Evolutionary conservation across 352 stramenopile species (phyloP).

Genomic region (Phytophthora litchii): DNA sequence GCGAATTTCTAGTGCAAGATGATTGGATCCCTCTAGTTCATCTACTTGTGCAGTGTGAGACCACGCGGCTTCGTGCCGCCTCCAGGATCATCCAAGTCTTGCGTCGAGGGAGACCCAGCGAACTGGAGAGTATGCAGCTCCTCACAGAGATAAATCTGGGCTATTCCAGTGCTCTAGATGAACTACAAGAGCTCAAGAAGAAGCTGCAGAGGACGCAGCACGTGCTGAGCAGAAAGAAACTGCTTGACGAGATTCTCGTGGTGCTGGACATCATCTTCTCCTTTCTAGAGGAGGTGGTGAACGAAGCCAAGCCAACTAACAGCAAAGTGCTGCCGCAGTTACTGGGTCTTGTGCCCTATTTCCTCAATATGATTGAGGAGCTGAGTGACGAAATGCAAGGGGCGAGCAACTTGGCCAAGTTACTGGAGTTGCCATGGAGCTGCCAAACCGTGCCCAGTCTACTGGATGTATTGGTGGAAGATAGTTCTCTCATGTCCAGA

Average conservation of each 20-base stretch:
- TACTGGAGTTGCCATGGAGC: conserved; percentile 76
- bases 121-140: conserved; percentile 78
- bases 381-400: conserved; percentile 9
- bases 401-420: conserved; percentile 46
- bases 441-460: conserved; percentile 55
- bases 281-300: conserved; percentile 57
- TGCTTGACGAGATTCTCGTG: conserved; percentile 55
- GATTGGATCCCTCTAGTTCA: conserved; percentile 73
- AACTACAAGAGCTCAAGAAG: conserved; percentile 21
- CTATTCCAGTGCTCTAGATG: conserved; percentile 59
- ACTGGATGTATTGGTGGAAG: conserved; percentile 63
- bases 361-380: conserved; percentile 56
- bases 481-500: conserved; percentile 45
- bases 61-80: conserved; percentile 56
- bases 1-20: conserved; percentile 32
- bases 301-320: conserved; percentile 16
- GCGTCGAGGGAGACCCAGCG: conserved; percentile 56
- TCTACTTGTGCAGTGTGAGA: conserved; percentile 59
- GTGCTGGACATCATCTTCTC: conserved; percentile 64
- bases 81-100: conserved; percentile 66
- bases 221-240: conserved; percentile 13
- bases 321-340: conserved; percentile 62
- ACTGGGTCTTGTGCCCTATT: conserved; percentile 61
- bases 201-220: conserved; percentile 1
- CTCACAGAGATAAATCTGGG: conserved; percentile 75